These are phyloP conservation scores for Colletotrichum sp. DNA, from an alignment of 2,329 filamentous ascomycete genomes.

Conservation along the genomic window DNA sequence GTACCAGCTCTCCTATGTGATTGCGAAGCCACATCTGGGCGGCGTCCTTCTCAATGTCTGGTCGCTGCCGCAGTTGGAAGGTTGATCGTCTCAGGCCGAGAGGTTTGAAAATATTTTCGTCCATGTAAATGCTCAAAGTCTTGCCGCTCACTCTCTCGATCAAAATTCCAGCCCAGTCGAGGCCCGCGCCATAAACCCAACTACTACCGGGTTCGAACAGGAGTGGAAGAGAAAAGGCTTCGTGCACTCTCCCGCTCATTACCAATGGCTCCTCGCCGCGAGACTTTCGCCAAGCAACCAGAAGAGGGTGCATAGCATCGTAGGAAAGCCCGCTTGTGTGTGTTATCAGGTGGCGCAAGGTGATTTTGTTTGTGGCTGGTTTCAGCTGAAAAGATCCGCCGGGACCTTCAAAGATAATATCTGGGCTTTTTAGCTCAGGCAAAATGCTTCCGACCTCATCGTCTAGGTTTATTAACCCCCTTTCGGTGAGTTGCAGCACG, in stretches of 20 bases:
- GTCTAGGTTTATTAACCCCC: not conserved
- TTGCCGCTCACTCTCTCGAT: slow-evolving; percentile 22
- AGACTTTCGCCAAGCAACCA: slow-evolving; percentile 25
- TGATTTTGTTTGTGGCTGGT: not conserved
- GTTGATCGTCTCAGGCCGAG: not conserved
- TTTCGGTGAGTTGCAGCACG: not conserved
- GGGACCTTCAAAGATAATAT: not conserved
- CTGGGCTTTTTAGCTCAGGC: not conserved
- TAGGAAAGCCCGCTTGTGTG: slow-evolving; percentile 52
- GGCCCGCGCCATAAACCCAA: slow-evolving; percentile 33
- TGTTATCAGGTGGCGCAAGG: slow-evolving; percentile 39
- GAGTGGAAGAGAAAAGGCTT: slow-evolving; percentile 23
- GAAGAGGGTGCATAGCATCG: slow-evolving; percentile 29
- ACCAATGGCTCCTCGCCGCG: slow-evolving; percentile 38
- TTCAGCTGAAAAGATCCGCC: not conserved
- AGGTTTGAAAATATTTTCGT: not conserved
- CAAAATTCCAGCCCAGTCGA: slow-evolving; percentile 33
- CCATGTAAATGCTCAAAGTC: not conserved
- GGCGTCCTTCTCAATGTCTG: not conserved
- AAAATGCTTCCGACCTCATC: not conserved
- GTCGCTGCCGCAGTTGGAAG: not conserved
- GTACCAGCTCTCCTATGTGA: not conserved
- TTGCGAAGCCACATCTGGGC: not conserved
- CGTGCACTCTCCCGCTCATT: slow-evolving; percentile 13
- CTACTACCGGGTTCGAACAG: slow-evolving; percentile 32